phyloP scores from a whole-genome alignment of 2,329 filamentous ascomycete species.

The Colletotrichum costaricense region DNA sequence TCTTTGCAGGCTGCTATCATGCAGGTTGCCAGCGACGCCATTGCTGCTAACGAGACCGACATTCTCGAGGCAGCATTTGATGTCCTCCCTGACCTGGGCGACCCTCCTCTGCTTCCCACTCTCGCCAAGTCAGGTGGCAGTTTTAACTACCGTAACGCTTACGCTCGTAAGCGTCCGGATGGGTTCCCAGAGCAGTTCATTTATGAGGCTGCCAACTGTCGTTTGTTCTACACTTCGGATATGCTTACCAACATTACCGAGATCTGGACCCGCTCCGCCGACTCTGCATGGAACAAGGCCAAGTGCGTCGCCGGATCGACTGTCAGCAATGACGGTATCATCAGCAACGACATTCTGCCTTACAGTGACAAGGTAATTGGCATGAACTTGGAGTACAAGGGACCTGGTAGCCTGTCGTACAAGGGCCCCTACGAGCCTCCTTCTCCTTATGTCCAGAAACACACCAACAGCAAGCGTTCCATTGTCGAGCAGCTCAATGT shows the following conservation, averaged over 20 bases:
- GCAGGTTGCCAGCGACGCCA: not conserved
- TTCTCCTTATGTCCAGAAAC: slow-evolving; percentile 1
- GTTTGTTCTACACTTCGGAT: slow-evolving; percentile 64
- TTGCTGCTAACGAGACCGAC: slow-evolving; percentile 21
- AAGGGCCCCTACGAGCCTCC: slow-evolving; percentile 17
- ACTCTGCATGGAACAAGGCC: slow-evolving; percentile 49
- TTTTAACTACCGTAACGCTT: slow-evolving; percentile 56
- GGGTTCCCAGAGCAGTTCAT: slow-evolving; percentile 66
- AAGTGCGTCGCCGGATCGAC: slow-evolving; percentile 43
- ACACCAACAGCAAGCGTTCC: not conserved
- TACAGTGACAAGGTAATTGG: slow-evolving; percentile 21
- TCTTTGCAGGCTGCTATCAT: slow-evolving; percentile 35
- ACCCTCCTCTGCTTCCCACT: slow-evolving; percentile 23
- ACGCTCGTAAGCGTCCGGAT: slow-evolving; percentile 37
- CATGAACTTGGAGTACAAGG: slow-evolving; percentile 12
- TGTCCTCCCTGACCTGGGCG: slow-evolving; percentile 9
- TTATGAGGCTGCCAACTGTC: slow-evolving; percentile 67
- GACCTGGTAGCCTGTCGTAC: slow-evolving; percentile 25
- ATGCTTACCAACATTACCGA: slow-evolving; percentile 59
- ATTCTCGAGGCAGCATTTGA: not conserved
- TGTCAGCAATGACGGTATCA: slow-evolving; percentile 22
- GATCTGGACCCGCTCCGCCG: slow-evolving; percentile 59
- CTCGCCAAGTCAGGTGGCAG: slow-evolving; percentile 55
- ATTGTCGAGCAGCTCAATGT: not conserved
- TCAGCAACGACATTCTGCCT: slow-evolving; percentile 11